phyloP scores from a whole-genome alignment of 495 filamentous ascomycete genomes.

The Poronia punctata region DNA sequence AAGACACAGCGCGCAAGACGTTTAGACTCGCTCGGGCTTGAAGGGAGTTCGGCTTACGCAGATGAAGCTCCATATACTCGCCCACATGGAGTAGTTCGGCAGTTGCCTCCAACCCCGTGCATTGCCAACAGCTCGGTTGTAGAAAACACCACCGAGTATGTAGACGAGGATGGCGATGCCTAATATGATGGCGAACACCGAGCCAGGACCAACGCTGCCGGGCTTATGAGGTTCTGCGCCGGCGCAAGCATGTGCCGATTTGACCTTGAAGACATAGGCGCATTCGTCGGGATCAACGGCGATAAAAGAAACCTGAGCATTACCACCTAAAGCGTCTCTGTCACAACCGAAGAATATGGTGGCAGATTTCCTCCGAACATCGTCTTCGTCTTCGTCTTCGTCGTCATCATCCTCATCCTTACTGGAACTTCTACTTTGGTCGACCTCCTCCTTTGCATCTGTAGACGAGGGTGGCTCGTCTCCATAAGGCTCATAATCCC shows the following conservation, averaged over 20 bases:
- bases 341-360: slow-evolving; percentile 94
- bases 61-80: slow-evolving; percentile 75
- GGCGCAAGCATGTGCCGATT: slow-evolving; percentile 78
- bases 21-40: too few relatives aligned
- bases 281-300: slow-evolving; percentile 79
- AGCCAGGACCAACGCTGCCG: slow-evolving; percentile 69
- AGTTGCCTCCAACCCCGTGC: slow-evolving; percentile 93
- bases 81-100: slow-evolving; percentile 91
- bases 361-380: slow-evolving; percentile 62
- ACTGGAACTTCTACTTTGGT: not conserved
- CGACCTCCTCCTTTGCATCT: slow-evolving; percentile 4
- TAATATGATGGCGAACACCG: slow-evolving; percentile 89
- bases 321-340: slow-evolving; percentile 51
- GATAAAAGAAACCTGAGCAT: slow-evolving; percentile 68
- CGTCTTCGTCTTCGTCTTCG: slow-evolving; percentile 39
- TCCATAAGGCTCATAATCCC: slow-evolving; percentile 31
- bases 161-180: slow-evolving; percentile 82
- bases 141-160: slow-evolving; percentile 85
- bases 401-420: slow-evolving; percentile 23
- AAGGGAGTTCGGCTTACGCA: slow-evolving; percentile 52
- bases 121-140: slow-evolving; percentile 91
- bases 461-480: slow-evolving; percentile 23
- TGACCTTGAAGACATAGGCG: slow-evolving; percentile 96
- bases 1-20: too few relatives aligned
- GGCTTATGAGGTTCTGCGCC: slow-evolving; percentile 50